Conservation (phyloP, 306 rosid species). For the Corylus avellana region DNA sequence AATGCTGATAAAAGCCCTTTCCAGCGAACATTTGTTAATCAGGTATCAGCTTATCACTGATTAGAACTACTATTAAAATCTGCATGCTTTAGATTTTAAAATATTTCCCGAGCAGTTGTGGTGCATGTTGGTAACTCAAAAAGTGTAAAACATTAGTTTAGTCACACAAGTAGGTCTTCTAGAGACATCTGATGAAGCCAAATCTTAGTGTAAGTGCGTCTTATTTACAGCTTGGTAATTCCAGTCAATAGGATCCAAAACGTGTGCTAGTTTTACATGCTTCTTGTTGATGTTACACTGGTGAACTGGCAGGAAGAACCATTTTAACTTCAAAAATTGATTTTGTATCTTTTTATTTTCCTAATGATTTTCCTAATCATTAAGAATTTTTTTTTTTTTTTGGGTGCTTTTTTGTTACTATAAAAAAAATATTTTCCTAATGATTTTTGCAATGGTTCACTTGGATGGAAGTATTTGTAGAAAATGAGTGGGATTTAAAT, state of each 20-base stretch:
- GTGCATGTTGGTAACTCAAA: neutral
- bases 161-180: neutral
- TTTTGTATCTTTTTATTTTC: neutral
- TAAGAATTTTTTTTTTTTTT: too few species aligned
- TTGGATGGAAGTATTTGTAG: neutral
- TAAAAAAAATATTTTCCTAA: neutral
- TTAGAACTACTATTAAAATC: conserved; percentile 23
- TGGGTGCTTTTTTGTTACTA: too few species aligned
- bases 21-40: conserved; percentile 94
- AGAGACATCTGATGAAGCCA: conserved; percentile 20
- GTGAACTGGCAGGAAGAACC: neutral
- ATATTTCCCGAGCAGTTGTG: conserved; percentile 15
- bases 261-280: conserved; percentile 1
- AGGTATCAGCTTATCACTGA: conserved; percentile 51
- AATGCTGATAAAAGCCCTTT: conserved; percentile 96
- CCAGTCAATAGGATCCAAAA: conserved; percentile 7
- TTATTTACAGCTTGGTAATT: conserved; percentile 10
- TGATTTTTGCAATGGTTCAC: neutral
- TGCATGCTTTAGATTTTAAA: conserved; percentile 17
- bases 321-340: neutral
- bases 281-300: neutral
- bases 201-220: conserved; percentile 8
- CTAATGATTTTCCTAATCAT: neutral
- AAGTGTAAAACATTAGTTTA: neutral
- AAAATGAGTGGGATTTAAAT: neutral